A percentile compares a stretch with the other conserved stretches of the same genome.
phyloP scores from a whole-genome alignment of 2,329 filamentous ascomycete species.

The Penicillium verrucosum region DNA sequence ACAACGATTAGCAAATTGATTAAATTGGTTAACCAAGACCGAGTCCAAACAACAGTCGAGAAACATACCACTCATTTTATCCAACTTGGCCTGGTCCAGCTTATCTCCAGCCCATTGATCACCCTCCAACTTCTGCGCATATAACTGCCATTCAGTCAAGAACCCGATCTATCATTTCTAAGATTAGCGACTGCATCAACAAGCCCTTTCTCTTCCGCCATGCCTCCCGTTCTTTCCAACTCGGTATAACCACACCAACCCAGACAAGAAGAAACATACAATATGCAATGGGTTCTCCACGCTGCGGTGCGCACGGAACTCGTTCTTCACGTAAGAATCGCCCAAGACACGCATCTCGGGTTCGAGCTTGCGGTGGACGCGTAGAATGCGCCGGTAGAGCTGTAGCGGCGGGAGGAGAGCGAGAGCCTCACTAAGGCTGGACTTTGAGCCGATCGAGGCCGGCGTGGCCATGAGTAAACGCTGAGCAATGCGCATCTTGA shows the following conservation, averaged over 20 bases:
- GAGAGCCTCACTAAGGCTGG: slow-evolving; percentile 48
- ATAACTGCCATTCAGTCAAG: slow-evolving; percentile 92
- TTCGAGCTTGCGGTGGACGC: slow-evolving; percentile 76
- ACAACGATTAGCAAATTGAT: background rate
- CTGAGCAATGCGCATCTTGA: slow-evolving; percentile 35
- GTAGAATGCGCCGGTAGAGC: slow-evolving; percentile 81
- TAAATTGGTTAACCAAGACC: background rate
- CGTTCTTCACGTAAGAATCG: slow-evolving; percentile 88
- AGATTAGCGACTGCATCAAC: slow-evolving; percentile 1
- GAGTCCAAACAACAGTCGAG: slow-evolving; percentile 15
- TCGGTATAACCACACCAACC: background rate
- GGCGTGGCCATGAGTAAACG: slow-evolving; percentile 43
- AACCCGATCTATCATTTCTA: slow-evolving; percentile 71
- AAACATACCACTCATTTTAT: slow-evolving; percentile 84
- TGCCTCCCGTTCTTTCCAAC: background rate
- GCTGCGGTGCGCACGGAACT: slow-evolving; percentile 79
- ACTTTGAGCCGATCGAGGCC: slow-evolving; percentile 39
- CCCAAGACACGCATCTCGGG: slow-evolving; percentile 74
- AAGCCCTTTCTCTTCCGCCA: background rate
- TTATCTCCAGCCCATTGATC: slow-evolving; percentile 80
- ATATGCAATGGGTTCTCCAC: slow-evolving; percentile 91
- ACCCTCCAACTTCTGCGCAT: slow-evolving; percentile 88
- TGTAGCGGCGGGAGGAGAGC: slow-evolving; percentile 83
- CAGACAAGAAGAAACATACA: slow-evolving; percentile 51
- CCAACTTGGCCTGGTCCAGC: slow-evolving; percentile 76